phyloP scores from a whole-genome alignment of 371 early-diverging fungal genomes.

The Umbelopsis sp. region DNA sequence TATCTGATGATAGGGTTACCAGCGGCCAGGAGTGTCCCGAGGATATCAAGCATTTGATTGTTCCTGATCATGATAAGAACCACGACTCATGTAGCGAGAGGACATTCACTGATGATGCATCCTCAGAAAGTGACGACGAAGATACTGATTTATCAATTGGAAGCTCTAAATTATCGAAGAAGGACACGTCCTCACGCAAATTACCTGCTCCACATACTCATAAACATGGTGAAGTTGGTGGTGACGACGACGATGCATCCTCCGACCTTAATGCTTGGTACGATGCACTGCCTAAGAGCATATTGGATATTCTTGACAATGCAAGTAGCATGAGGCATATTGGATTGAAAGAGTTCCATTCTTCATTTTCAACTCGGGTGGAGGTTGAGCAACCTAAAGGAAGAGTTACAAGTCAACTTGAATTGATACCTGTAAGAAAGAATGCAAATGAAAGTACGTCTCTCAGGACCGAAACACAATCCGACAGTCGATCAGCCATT shows the following conservation, averaged over 20 bases:
- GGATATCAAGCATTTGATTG: slow-evolving; percentile 1
- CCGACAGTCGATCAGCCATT: not conserved
- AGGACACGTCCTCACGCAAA: not conserved
- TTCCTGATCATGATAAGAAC: not conserved
- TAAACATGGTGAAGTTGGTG: too few species aligned
- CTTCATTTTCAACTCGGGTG: not conserved
- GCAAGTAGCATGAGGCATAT: not conserved
- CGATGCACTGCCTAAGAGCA: not conserved
- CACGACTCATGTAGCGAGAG: too few species aligned
- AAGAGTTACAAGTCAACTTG: not conserved
- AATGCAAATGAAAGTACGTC: not conserved
- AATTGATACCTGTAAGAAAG: not conserved
- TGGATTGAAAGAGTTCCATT: not conserved
- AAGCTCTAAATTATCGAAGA: not conserved
- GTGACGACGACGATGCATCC: not conserved
- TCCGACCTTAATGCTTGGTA: not conserved
- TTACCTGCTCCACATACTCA: too few species aligned
- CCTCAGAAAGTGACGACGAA: too few species aligned
- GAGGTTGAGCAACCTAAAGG: not conserved
- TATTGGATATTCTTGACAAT: not conserved
- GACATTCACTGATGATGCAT: too few species aligned
- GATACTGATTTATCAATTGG: not conserved
- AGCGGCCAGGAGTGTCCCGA: slow-evolving; percentile 8
- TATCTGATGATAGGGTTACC: not conserved
- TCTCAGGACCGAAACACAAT: not conserved